Conservation (phyloP, 2,329 filamentous ascomycete genomes). For the Diplodia mutila region DNA sequence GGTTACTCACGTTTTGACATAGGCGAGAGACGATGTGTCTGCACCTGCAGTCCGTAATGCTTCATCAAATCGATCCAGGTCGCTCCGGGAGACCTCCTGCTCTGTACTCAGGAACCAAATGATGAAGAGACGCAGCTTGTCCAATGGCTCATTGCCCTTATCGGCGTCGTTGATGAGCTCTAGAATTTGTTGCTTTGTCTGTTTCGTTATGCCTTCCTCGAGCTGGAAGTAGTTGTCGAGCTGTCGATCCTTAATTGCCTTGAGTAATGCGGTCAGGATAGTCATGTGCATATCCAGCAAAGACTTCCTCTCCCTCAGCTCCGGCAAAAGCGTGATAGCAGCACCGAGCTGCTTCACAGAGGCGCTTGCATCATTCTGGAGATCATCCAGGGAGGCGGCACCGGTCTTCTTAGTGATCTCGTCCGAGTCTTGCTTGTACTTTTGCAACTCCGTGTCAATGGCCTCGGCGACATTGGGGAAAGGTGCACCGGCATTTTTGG, state of each 20-base stretch:
- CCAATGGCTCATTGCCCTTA: slow-evolving; percentile 81
- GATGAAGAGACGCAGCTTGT: slow-evolving; percentile 92
- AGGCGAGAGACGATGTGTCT: slow-evolving; percentile 77
- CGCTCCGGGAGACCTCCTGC: slow-evolving; percentile 77
- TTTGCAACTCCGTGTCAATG: slow-evolving; percentile 88
- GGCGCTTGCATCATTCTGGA: slow-evolving; percentile 84
- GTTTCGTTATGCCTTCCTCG: slow-evolving; percentile 90
- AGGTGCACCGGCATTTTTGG: slow-evolving; percentile 83
- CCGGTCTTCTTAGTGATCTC: slow-evolving; percentile 96
- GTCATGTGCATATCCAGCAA: slow-evolving; percentile 99
- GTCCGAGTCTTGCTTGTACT: slow-evolving; percentile 93
- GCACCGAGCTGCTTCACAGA: slow-evolving; percentile 95
- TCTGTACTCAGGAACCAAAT: slow-evolving; percentile 93
- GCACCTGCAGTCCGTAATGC: slow-evolving; percentile 75
- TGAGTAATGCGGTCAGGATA: slow-evolving; percentile 77
- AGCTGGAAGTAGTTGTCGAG: slow-evolving; percentile 95
- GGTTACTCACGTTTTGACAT: slow-evolving; percentile 75
- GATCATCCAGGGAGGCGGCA: slow-evolving; percentile 86
- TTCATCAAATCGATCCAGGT: slow-evolving; percentile 86
- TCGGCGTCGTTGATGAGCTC: slow-evolving; percentile 80
- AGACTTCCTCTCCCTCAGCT: slow-evolving; percentile 90
- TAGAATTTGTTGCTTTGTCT: slow-evolving; percentile 85
- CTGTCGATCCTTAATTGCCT: slow-evolving; percentile 91
- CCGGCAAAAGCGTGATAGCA: slow-evolving; percentile 88
- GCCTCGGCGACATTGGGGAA: slow-evolving; percentile 97